These are phyloP conservation scores for Catunica adiposa DNA, from an alignment of 2,329 filamentous ascomycete genomes.

Conservation along the genomic window DNA sequence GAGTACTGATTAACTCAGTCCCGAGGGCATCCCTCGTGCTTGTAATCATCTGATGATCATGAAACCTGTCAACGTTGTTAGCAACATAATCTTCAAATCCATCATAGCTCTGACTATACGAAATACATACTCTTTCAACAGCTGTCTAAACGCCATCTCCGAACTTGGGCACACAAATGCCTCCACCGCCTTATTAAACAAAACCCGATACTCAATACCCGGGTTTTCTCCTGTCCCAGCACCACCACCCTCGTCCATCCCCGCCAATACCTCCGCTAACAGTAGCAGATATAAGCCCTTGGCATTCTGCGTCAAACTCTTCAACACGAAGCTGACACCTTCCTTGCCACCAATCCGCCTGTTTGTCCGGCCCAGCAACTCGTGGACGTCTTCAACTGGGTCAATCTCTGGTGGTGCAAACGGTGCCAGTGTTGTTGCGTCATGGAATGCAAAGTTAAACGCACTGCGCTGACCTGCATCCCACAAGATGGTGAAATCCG, in stretches of 20 bases:
- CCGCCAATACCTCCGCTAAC: conserved; percentile 65
- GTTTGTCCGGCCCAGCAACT: conserved; percentile 65
- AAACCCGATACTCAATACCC: conserved; percentile 73
- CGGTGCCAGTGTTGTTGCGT: conserved; percentile 75
- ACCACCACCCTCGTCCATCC: conserved; percentile 29
- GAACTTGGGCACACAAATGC: conserved; percentile 85
- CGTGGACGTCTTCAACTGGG: conserved; percentile 78
- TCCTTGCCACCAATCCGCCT: conserved; percentile 74
- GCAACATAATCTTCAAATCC: conserved; percentile 18
- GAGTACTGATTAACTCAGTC: conserved; percentile 70
- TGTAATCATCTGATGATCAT: conserved; percentile 94
- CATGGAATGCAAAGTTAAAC: conserved; percentile 81
- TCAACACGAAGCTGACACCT: conserved; percentile 79
- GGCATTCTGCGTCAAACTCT: conserved; percentile 81
- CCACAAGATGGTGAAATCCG: conserved; percentile 78
- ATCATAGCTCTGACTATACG: not conserved
- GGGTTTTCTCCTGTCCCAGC: conserved; percentile 24
- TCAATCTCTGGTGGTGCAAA: conserved; percentile 50
- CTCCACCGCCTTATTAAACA: conserved; percentile 92
- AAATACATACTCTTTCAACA: conserved; percentile 68
- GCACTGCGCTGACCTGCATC: conserved; percentile 68
- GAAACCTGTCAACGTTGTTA: conserved; percentile 42
- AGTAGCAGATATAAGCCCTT: conserved; percentile 72
- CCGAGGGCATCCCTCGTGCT: conserved; percentile 73
- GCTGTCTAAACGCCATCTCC: conserved; percentile 84